A percentile compares a stretch with the other conserved stretches of the same genome.
Evolutionary conservation across 352 stramenopile species (phyloP).

Genomic region (Phytophthora boehmeriae): DNA sequence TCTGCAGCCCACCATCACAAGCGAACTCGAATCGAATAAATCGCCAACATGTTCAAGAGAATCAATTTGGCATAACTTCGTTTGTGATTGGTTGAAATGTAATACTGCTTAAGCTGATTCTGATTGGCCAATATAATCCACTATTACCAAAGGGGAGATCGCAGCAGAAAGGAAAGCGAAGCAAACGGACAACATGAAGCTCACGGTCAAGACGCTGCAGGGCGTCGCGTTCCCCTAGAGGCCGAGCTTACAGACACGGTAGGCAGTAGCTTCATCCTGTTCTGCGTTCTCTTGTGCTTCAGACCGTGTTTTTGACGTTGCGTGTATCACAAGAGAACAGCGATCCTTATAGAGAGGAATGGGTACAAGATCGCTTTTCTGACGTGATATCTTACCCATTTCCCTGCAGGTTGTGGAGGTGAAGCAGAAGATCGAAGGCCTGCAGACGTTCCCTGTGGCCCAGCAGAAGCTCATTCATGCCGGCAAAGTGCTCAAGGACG

Average conservation of each 20-base stretch:
- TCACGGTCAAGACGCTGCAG: conserved; percentile 88
- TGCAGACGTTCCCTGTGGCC: conserved; percentile 69
- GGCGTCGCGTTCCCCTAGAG: conserved; percentile 81
- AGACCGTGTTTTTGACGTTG: not conserved
- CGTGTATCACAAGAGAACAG: conserved; percentile 1
- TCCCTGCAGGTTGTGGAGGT: conserved; percentile 66
- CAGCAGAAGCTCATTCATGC: conserved; percentile 90
- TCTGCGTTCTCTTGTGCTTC: not conserved
- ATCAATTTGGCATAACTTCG: too few relatives aligned
- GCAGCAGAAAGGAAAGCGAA: conserved; percentile 11
- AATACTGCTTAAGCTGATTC: too few relatives aligned
- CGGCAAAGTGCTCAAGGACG: conserved; percentile 89
- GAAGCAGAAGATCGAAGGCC: conserved; percentile 82
- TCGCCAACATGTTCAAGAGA: too few relatives aligned
- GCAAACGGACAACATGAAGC: conserved; percentile 69
- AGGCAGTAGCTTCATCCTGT: conserved; percentile 1
- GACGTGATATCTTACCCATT: conserved; percentile 11
- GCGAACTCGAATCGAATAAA: too few relatives aligned
- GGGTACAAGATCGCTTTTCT: conserved; percentile 3
- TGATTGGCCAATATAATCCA: too few relatives aligned
- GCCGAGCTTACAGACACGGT: conserved; percentile 78
- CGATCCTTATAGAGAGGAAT: not conserved
- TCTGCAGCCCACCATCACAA: too few relatives aligned
- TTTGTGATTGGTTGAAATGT: too few relatives aligned
- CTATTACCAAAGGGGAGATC: not conserved